Evolutionary conservation across 2,329 filamentous ascomycete genomes (phyloP), one percentile per base, ranked within the genome.

Genomic region (Aspergillus proliferans): DNA sequence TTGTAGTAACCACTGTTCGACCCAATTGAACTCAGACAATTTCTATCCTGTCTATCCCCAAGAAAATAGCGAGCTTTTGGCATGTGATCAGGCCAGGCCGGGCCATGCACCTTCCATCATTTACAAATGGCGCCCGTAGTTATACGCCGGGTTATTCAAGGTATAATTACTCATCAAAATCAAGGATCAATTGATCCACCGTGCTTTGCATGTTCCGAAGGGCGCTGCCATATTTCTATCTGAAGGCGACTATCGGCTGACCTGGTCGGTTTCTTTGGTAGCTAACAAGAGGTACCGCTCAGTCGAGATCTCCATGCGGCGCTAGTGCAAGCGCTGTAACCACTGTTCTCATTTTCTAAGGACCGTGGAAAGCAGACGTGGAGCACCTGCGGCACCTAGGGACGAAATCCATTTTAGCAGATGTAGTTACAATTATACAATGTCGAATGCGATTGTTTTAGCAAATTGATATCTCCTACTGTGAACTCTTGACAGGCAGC

Each of bases 11-110:
- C 36, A 15, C 40, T 41, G 22, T 46, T 43, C 45, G 40, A 49
- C 47, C 49, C 45, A 38, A 42, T 48, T 39, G n/a, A 39, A 39
- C 15, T 39, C 36, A 39, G 36, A 15, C 14, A 39, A 39, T 18
- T 15, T 39, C 36, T 39, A 39, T 39, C 36, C 36, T 39, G 36
- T 39, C 36, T 39, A 18, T 15, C 12, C 15, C 36, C 36, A 39
- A 39, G 36, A 39, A 39, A 39, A 39, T 39, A 19, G 36, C 36
- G 36, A 39, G n/a, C 3, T 39, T 6, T 39, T 39, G 36, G 36
- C 36, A 39, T 39, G 15, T 39, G 7, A 39, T 39, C 36, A 34
- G 10, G 30, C 12, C 28, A 33, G 28, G 28, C 28, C 21, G 2
- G 21, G 21, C 21, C 21, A 21, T 21, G 21, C 21, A 21, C 28